A percentile compares a stretch with the other conserved stretches of the same genome.
Evolutionary conservation across 805 yeast species (phyloP).

Genomic region (Suhomyces xylopsoci): DNA sequence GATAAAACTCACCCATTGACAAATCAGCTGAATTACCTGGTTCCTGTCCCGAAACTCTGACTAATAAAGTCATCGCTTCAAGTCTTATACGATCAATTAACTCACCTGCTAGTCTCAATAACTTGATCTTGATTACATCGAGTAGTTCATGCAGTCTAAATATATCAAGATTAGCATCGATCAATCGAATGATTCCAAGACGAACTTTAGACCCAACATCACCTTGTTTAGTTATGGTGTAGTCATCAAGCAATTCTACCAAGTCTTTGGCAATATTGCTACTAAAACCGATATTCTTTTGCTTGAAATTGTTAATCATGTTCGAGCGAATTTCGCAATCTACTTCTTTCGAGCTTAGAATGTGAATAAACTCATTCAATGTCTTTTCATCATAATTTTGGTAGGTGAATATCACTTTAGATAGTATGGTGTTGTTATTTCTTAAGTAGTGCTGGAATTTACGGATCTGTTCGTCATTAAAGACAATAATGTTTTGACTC

Average conservation of each 20-base stretch:
- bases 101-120: slow-evolving; percentile 62
- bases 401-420: slow-evolving; percentile 33
- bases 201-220: slow-evolving; percentile 88
- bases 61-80: slow-evolving; percentile 39
- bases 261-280: not conserved
- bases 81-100: slow-evolving; percentile 53
- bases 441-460: slow-evolving; percentile 38
- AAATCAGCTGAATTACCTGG: not conserved
- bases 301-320: slow-evolving; percentile 22
- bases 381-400: slow-evolving; percentile 9
- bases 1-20: slow-evolving; percentile 1
- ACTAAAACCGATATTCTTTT: slow-evolving; percentile 9
- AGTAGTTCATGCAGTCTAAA: slow-evolving; percentile 3
- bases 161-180: slow-evolving; percentile 24
- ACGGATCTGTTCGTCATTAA: slow-evolving; percentile 12
- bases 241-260: slow-evolving; percentile 58
- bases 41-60: slow-evolving; percentile 13
- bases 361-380: slow-evolving; percentile 18
- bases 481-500: not conserved
- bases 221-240: slow-evolving; percentile 76
- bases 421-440: slow-evolving; percentile 35
- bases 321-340: slow-evolving; percentile 30
- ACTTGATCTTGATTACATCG: slow-evolving; percentile 23
- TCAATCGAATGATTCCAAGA: slow-evolving; percentile 42
- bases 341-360: slow-evolving; percentile 19